Percentiles rank a stretch among this genome's conserved stretches.
Conservation (phyloP, 768 basidiomycete species). For the Zangia roseola region DNA sequence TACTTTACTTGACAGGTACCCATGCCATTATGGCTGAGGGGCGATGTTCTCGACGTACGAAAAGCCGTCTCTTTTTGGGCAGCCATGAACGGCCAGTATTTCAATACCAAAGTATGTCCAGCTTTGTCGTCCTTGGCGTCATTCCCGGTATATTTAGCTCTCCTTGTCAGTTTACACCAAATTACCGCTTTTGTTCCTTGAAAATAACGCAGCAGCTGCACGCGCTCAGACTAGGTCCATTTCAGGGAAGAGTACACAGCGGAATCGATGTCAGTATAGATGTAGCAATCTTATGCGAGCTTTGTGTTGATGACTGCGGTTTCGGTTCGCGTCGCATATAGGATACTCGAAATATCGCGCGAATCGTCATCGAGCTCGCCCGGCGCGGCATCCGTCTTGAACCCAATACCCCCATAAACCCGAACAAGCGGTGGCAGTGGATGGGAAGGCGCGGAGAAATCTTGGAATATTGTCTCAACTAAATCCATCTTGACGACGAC, state of each 20-base stretch:
- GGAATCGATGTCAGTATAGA: conserved; percentile 80
- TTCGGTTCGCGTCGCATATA: conserved; percentile 29
- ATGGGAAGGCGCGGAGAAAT: conserved; percentile 78
- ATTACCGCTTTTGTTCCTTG: conserved; percentile 35
- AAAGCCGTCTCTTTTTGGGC: conserved; percentile 51
- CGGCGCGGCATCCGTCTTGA: conserved; percentile 62
- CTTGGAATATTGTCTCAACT: conserved; percentile 43
- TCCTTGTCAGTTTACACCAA: conserved; percentile 15
- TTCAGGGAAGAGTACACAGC: conserved; percentile 82
- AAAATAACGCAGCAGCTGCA: conserved; percentile 77
- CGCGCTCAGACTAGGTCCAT: conserved; percentile 67
- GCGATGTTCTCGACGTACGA: conserved; percentile 75
- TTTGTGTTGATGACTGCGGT: conserved; percentile 1
- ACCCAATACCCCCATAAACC: conserved; percentile 71
- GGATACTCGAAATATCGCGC: conserved; percentile 89
- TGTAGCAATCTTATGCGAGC: background rate
- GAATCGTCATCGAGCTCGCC: conserved; percentile 79
- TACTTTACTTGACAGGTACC: conserved; percentile 42
- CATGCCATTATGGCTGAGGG: conserved; percentile 72
- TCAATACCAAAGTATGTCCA: conserved; percentile 18
- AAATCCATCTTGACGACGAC: conserved; percentile 2
- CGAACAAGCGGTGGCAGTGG: conserved; percentile 75
- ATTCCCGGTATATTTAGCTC: background rate
- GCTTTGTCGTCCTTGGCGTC: background rate
- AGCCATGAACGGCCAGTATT: conserved; percentile 11